Base-by-base conservation (phyloP, 495 filamentous ascomycete species). In the Penicillium cataractarum region DNA sequence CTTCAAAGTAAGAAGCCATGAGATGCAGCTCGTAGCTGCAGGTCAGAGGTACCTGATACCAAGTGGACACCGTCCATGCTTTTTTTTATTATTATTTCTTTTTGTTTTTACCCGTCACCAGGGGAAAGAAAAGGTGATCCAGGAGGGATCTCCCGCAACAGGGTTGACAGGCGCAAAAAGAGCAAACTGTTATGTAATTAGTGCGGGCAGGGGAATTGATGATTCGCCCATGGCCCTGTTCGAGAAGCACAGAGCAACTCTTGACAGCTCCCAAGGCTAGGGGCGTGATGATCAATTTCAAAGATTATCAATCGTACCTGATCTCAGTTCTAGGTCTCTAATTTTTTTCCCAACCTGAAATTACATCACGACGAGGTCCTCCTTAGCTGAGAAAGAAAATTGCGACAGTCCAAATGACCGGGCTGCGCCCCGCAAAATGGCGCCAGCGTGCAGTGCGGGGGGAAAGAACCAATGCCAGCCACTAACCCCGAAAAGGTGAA, bases 111-210 rank as follows among this genome's bases (percentile, higher is more conserved):
- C 21, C 42, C 42, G 42, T 46, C 42, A 21, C 12, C 42, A 46
- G 19, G 40, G 40, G 40, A 10, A 44, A 21, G 22, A 44, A 21
- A 24, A 46, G 42, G 3, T 46, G 42, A 46, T 46, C 42, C 9
- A 46, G 46, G 13, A 50, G 22, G 22, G 22, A 50, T 29, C 46
- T 50, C 46, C 46, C 46, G 46, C 46, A 2, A 50, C 46, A 29
- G 46, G 57, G 62, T 52, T 53, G 54, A 21, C 55, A 39, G 31
- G 31, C 29, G 51, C 51, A 7, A 54, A 19, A 29, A 31, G 52
- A 62, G 48, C 44, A 67, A 60, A 57, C 63, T 68, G 66, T 79
- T 79, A 79, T 70, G 75, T 79, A 77, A 79, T 79, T 65, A 62
- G 69, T 71, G 71, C 53, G 60, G 44, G 39, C 56, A 60, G 52